Percentiles rank a stretch among this genome's conserved stretches.
Evolutionary conservation across 1,139 yeast genomes (phyloP).

Genomic region (Saccharomyces pastorianus): DNA sequence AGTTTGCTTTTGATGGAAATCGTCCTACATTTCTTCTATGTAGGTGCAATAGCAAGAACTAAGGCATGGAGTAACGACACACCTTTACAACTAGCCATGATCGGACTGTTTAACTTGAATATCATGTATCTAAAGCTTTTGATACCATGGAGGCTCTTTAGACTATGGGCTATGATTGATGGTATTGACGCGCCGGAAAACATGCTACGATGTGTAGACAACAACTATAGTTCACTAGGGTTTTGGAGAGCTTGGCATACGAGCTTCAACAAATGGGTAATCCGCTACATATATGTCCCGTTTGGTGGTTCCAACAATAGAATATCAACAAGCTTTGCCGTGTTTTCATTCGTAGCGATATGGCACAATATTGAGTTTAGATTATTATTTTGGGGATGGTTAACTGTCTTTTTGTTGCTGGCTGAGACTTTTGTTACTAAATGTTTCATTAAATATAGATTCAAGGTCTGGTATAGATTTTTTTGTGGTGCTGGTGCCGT

Average conservation of each 20-base stretch:
- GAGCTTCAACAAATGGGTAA: conserved; percentile 83
- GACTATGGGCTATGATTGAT: conserved; percentile 87
- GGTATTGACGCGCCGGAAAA: conserved; percentile 96
- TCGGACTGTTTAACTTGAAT: conserved; percentile 82
- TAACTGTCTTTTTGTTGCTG: conserved; percentile 74
- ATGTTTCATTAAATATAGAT: conserved; percentile 35
- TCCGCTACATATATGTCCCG: conserved; percentile 77
- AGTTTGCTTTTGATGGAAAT: conserved; percentile 86
- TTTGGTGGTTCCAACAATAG: conserved; percentile 73
- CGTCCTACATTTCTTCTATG: conserved; percentile 78
- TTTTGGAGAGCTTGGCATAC: conserved; percentile 99
- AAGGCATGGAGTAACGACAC: conserved; percentile 90
- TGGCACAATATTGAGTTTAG: conserved; percentile 96
- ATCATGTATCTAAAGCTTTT: conserved; percentile 87
- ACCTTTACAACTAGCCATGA: conserved; percentile 91
- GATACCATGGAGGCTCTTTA: conserved; percentile 92
- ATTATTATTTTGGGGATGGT: conserved; percentile 92
- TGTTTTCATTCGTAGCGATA: conserved; percentile 92
- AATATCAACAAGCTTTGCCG: conserved; percentile 68
- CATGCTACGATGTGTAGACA: conserved; percentile 93
- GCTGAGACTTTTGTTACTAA: conserved; percentile 73
- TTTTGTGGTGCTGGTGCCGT: conserved; percentile 84
- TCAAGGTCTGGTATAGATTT: conserved; percentile 67
- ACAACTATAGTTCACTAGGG: conserved; percentile 83
- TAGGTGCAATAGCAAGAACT: conserved; percentile 78